Conservation (phyloP, 2,329 filamentous ascomycete species). For the Alternaria panax region DNA sequence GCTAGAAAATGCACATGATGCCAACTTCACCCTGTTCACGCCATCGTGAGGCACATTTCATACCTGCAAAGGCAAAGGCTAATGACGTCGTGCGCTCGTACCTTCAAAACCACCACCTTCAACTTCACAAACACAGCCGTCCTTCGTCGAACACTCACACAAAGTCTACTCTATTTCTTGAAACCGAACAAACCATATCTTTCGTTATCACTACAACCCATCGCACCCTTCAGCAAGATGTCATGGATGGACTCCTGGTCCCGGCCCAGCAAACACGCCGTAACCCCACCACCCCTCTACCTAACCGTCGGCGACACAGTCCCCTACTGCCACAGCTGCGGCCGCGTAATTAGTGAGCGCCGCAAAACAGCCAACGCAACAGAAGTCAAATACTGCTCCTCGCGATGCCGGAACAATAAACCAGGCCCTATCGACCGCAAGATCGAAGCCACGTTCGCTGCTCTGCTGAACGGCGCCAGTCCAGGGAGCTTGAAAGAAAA, state of each 20-base stretch:
- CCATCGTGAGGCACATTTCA: background rate
- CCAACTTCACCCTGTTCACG: background rate
- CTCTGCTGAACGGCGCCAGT: conserved; percentile 46
- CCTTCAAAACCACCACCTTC: conserved; percentile 5
- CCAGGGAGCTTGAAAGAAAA: conserved; percentile 40
- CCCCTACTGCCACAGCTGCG: conserved; percentile 65
- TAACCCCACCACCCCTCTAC: conserved; percentile 63
- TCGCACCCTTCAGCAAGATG: conserved; percentile 44
- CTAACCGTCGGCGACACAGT: conserved; percentile 58
- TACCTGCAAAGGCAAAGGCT: conserved; percentile 10
- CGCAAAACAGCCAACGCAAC: conserved; percentile 44
- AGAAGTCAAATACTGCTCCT: conserved; percentile 64
- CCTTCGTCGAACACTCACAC: background rate
- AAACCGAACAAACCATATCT: background rate
- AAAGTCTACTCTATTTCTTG: background rate
- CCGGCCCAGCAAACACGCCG: conserved; percentile 51
- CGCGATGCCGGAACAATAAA: conserved; percentile 61
- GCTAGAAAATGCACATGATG: background rate
- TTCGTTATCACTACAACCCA: background rate
- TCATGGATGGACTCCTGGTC: conserved; percentile 61
- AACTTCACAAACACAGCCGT: conserved; percentile 4
- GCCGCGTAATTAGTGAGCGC: conserved; percentile 60
- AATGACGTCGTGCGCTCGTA: conserved; percentile 38
- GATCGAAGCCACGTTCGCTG: conserved; percentile 61
- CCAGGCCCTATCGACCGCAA: conserved; percentile 59